Evolutionary conservation across 352 stramenopile species (phyloP), one percentile per base, ranked within the genome.

Genomic region (Phytophthora vignae): DNA sequence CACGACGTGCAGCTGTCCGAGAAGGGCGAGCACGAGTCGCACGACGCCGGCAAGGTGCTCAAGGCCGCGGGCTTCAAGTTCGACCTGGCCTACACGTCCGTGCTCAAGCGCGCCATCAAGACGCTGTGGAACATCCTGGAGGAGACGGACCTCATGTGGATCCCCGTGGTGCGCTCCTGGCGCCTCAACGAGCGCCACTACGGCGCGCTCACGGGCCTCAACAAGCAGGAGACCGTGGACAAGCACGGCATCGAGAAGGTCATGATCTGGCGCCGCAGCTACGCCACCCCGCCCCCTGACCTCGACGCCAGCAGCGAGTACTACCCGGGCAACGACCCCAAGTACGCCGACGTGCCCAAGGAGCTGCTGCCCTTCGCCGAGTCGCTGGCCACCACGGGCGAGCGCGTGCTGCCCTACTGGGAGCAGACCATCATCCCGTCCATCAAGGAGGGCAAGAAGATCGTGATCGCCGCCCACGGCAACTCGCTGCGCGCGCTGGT

Each of bases 401-500:
- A 98, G 48, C 96, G 98, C 60, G 94, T 99, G 59, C 82, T 99
- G 65, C 95, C 97, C 8, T 98, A 98, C 81, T 99, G 92, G 92
- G 89, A 99, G 66, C 67, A 95, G 40, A 90, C 90, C 29, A 99
- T 99, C 81, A 91, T 97, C 67, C 97, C 98, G 46, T 73, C 92
- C 42, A 91, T 99, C 29, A 98, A 97, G 77, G 77, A 80, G 21
- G 97, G 97, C 55, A 99, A 99, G 84, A 98, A 92, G 67, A 89
- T 99, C 10, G 74, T 99, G 19, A 98, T 99, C 75, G 95, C 96
- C 6, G 98, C 97, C 8, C 98, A 99, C 77, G 98, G 98, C 73
- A 99, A 99, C 85, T 98, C 92, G 55, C 90, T 99, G 27, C 95
- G 98, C 64, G 98, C 98, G 12, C 86, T 99, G 40, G 97, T 99